phyloP scores from a whole-genome alignment of 345 rosid genomes.

The Firmiana major region DNA sequence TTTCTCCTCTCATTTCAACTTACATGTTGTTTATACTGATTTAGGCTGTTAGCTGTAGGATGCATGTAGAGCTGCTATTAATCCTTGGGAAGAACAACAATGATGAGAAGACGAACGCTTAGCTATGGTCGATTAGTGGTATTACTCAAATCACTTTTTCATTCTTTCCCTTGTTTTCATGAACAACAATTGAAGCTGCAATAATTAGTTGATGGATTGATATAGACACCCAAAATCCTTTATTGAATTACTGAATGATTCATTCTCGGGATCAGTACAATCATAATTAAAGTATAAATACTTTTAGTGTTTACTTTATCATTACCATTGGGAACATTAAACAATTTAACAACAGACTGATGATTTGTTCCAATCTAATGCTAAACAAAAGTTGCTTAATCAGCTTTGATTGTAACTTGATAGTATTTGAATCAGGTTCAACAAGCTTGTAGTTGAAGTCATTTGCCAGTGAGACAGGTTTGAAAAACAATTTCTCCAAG shows the following conservation, averaged over 20 bases:
- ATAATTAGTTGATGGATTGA: too few relatives aligned
- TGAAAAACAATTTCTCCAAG: background rate
- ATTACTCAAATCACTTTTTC: too few relatives aligned
- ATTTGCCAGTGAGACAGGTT: background rate
- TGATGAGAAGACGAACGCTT: too few relatives aligned
- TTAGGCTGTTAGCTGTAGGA: too few relatives aligned
- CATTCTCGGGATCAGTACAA: background rate
- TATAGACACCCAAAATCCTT: too few relatives aligned
- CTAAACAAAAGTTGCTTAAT: background rate
- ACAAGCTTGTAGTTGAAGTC: background rate
- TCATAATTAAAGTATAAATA: too few relatives aligned
- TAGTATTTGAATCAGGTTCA: background rate
- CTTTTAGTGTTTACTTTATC: too few relatives aligned
- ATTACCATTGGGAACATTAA: background rate
- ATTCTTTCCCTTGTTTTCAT: background rate
- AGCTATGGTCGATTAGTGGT: background rate
- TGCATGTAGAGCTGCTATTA: background rate
- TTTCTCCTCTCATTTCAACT: background rate
- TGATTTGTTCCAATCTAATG: background rate
- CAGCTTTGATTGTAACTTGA: background rate
- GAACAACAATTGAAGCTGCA: background rate
- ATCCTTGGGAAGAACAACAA: background rate
- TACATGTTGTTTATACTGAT: background rate
- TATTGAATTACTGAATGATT: background rate
- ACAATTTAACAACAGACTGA: background rate